These are phyloP conservation scores for Pythium rhizo-oryzae DNA, from an alignment of 352 stramenopile genomes.

Conservation along the genomic window DNA sequence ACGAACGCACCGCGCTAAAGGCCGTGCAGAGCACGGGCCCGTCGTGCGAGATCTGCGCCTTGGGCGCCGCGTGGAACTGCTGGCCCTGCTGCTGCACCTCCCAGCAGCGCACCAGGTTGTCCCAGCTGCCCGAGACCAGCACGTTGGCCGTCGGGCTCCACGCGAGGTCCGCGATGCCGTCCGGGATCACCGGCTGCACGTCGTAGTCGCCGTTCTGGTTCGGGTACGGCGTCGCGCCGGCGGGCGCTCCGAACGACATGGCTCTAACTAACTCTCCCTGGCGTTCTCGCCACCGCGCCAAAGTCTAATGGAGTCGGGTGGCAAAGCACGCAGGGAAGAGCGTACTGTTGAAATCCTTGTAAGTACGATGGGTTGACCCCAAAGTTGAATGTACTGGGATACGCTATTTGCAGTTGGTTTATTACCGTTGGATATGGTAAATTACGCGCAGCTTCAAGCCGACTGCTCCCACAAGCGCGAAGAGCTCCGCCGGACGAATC, in stretches of 20 bases:
- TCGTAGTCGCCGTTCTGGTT: slow-evolving; percentile 85
- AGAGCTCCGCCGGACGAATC: not conserved
- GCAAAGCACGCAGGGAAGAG: slow-evolving; percentile 11
- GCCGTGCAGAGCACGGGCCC: slow-evolving; percentile 91
- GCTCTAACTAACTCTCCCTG: not conserved
- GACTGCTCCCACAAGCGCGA: not conserved
- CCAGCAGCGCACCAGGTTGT: slow-evolving; percentile 86
- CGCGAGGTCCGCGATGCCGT: slow-evolving; percentile 76
- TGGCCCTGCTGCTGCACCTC: slow-evolving; percentile 74
- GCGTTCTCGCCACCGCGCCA: not conserved
- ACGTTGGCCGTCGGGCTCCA: slow-evolving; percentile 80
- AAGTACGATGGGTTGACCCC: slow-evolving; percentile 19
- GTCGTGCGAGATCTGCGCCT: slow-evolving; percentile 89
- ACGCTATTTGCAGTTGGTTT: no score
- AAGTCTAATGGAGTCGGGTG: not conserved
- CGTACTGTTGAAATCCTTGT: not conserved
- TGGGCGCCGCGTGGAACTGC: slow-evolving; percentile 75
- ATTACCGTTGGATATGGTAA: no score
- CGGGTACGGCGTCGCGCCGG: slow-evolving; percentile 49
- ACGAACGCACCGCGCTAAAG: slow-evolving; percentile 77
- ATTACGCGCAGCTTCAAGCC: no score
- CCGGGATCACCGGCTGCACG: slow-evolving; percentile 59
- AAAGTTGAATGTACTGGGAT: not conserved
- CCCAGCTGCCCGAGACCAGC: slow-evolving; percentile 78
- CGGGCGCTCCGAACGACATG: slow-evolving; percentile 32